Percentiles rank a stretch among this genome's conserved stretches.
These are phyloP conservation scores for Trypethelium eluteriae DNA, from an alignment of 495 filamentous ascomycete genomes.

Conservation along the genomic window DNA sequence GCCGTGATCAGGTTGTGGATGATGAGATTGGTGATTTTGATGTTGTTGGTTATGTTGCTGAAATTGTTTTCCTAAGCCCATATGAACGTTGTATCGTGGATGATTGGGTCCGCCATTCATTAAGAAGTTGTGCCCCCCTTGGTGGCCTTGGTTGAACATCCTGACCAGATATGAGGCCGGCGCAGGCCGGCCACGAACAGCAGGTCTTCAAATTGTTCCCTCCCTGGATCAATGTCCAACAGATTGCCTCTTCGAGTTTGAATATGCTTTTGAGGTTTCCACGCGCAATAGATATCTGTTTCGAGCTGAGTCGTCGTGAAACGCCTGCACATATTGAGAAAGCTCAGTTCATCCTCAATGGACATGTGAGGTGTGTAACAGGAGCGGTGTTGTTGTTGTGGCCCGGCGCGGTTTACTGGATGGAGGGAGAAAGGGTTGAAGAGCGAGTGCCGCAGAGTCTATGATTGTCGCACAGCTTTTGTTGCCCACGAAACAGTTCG, in stretches of 20 bases:
- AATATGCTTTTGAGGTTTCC: background rate
- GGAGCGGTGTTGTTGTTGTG: background rate
- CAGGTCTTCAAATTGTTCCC: background rate
- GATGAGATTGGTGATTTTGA: constrained; percentile 56
- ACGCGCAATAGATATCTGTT: background rate
- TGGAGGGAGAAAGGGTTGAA: background rate
- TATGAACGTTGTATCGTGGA: constrained; percentile 56
- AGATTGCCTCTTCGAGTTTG: background rate
- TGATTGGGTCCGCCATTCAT: constrained; percentile 62
- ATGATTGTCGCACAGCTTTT: background rate
- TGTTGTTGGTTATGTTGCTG: constrained; percentile 33
- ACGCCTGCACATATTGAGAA: background rate
- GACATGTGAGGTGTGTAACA: background rate
- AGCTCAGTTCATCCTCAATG: constrained; percentile 7
- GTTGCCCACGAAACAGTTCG: background rate
- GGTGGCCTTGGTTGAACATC: constrained; percentile 78
- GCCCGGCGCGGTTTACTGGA: background rate
- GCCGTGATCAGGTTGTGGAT: constrained; percentile 69
- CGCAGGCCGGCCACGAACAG: background rate
- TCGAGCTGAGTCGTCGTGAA: background rate
- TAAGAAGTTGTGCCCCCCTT: constrained; percentile 66
- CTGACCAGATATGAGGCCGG: constrained; percentile 28
- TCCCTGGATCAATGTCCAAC: constrained; percentile 2
- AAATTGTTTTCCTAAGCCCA: constrained; percentile 61
- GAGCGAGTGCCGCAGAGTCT: background rate